Evolutionary conservation across 2,329 filamentous ascomycete species (phyloP).

Genomic region (Curvularia sp.): DNA sequence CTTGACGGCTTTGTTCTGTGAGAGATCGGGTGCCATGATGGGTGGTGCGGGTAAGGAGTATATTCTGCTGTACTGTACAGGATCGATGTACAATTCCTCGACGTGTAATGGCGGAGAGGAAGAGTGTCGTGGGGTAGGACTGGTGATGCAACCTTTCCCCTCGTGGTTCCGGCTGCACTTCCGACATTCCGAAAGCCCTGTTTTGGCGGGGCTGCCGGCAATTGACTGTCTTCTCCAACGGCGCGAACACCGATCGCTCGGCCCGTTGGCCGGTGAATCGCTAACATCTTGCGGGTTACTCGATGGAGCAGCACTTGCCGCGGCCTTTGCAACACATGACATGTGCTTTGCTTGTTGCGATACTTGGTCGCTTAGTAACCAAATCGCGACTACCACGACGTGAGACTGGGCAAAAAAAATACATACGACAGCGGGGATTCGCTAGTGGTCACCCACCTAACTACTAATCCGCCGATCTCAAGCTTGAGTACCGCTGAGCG

Average conservation of each 20-base stretch:
- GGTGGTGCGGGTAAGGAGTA: not conserved
- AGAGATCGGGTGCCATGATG: constrained; percentile 59
- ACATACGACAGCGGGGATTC: no score
- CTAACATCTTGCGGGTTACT: constrained; percentile 10
- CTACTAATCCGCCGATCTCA: no score
- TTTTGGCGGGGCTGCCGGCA: constrained; percentile 24
- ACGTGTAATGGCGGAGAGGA: not conserved
- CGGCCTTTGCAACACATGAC: not conserved
- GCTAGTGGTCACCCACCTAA: no score
- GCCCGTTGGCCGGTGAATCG: constrained; percentile 24
- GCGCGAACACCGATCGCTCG: constrained; percentile 29
- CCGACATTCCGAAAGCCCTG: constrained; percentile 26
- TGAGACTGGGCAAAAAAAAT: no score
- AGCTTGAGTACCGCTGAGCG: no score
- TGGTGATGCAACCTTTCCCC: constrained; percentile 18
- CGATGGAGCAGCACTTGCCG: constrained; percentile 2
- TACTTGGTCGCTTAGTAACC: no score
- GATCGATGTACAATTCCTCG: not conserved
- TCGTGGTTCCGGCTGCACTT: constrained; percentile 21
- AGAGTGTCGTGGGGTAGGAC: not conserved
- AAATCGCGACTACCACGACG: no score
- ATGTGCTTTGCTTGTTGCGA: not conserved
- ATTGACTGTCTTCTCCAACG: constrained; percentile 16
- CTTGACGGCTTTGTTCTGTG: constrained; percentile 50
- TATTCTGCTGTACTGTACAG: not conserved